Percentiles rank a stretch among this genome's conserved stretches.
These are phyloP conservation scores for Termitomyces sp. DNA, from an alignment of 768 basidiomycete genomes.

Conservation along the genomic window DNA sequence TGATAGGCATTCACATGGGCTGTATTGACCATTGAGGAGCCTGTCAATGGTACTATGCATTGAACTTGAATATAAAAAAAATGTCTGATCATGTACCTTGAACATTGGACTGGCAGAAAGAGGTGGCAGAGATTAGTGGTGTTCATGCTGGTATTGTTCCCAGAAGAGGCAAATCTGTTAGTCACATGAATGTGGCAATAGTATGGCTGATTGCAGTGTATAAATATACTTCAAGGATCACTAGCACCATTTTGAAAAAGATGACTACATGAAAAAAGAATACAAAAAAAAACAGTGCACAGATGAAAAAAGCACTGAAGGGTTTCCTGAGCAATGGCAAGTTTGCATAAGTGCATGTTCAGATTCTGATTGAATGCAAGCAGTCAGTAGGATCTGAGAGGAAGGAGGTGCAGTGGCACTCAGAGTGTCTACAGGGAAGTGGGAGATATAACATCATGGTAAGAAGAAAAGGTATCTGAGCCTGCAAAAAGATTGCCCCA, in stretches of 20 bases:
- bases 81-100: background rate
- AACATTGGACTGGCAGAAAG: background rate
- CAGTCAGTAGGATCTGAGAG: background rate
- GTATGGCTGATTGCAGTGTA: background rate
- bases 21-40: background rate
- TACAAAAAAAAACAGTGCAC: background rate
- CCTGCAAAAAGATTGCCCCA: background rate
- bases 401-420: background rate
- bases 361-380: background rate
- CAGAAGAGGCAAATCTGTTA: no score
- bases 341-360: background rate
- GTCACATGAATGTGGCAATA: no score
- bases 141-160: no score
- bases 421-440: background rate
- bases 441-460: background rate
- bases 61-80: background rate
- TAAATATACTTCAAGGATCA: background rate
- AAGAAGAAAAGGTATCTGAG: background rate
- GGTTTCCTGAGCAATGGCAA: background rate
- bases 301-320: background rate
- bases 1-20: background rate
- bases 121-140: no score
- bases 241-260: background rate
- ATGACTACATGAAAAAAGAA: background rate
- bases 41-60: no score